Conservation (phyloP, 768 basidiomycete genomes). For the Grammothele lineata region DNA sequence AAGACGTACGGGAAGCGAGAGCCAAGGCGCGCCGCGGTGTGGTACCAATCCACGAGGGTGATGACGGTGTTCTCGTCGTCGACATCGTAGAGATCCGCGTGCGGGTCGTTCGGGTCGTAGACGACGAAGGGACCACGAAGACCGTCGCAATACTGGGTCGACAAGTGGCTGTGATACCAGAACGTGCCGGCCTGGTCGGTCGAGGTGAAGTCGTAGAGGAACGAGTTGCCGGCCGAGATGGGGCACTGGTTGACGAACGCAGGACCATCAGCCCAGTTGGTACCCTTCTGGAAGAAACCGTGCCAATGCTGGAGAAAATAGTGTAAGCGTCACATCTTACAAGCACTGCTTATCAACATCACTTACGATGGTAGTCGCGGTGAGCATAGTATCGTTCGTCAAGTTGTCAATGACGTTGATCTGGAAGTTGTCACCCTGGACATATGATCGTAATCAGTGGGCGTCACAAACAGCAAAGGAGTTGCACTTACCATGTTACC, state of each 20-base stretch:
- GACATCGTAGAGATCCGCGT: slow-evolving; percentile 25
- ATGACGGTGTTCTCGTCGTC: slow-evolving; percentile 40
- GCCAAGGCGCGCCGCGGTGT: slow-evolving; percentile 13
- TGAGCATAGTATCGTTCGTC: slow-evolving; percentile 16
- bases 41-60: slow-evolving; percentile 43
- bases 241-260: slow-evolving; percentile 43
- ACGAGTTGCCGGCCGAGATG: slow-evolving; percentile 33
- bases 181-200: slow-evolving; percentile 27
- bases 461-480: background rate
- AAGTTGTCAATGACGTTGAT: slow-evolving; percentile 22
- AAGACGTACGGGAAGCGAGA: slow-evolving; percentile 12
- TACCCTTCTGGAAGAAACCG: slow-evolving; percentile 41
- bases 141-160: slow-evolving; percentile 38
- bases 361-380: slow-evolving; percentile 20
- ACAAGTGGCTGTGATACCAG: slow-evolving; percentile 42
- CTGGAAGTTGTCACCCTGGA: slow-evolving; percentile 20
- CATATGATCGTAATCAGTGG: background rate
- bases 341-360: background rate
- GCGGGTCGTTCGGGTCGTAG: slow-evolving; percentile 29
- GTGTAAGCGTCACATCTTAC: background rate
- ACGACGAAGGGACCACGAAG: slow-evolving; percentile 33
- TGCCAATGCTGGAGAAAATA: slow-evolving; percentile 37
- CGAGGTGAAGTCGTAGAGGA: slow-evolving; percentile 35
- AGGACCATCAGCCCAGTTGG: slow-evolving; percentile 43
- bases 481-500: slow-evolving; percentile 19